Base-by-base conservation (phyloP, 148 eudicot genomes). In the Linanthus parryae region DNA sequence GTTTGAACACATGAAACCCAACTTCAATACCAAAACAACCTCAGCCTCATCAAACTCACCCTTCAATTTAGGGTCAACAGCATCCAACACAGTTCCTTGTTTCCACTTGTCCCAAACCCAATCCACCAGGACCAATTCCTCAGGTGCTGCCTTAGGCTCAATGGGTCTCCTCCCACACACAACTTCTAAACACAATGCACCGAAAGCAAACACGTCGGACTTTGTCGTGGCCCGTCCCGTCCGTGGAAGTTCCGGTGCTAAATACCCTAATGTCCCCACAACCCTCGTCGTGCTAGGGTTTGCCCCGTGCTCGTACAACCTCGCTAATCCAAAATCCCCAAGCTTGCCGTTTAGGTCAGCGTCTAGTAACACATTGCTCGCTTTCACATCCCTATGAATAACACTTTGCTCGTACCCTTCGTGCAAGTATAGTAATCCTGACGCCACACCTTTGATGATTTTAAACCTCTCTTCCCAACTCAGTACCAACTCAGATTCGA, bases 281-380 rank as follows among this genome's bases (percentile, higher is more conserved):
- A 71, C 73, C 2, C 57, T 52, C 2, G 90, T 79, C 0, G 90
- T 79, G 13, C 47, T 40, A 4, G 82, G 80, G 37, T 74, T 60
- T 1, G 66, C 21, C 9, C 72, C 85, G 18, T 79, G 90, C 14
- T 79, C 85, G 29, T 73, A 74, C n/a, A 79, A 42, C 58, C 73
- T 71, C 3, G 90, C 84, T 1, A 83, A 67, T 9, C 90, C 90
- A 13, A 83, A 83, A 48, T 83, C 82, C 2, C 82, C 82, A 2
- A 83, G 60, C 42, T 66, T 66, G 11, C 75, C 90, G 61, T 76
- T 79, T 45, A 83, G 38, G 43, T 76, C 77, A 6, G 57, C 52
- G 40, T 83, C 90, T 8, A 83, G 55, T 44, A 83, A 73, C 48
- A 83, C 80, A 54, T 83, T 79, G 26, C 85, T 74, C 2, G 90